These are phyloP conservation scores for Leccinum fibrillosum DNA, from an alignment of 768 basidiomycete genomes.

Conservation along the genomic window DNA sequence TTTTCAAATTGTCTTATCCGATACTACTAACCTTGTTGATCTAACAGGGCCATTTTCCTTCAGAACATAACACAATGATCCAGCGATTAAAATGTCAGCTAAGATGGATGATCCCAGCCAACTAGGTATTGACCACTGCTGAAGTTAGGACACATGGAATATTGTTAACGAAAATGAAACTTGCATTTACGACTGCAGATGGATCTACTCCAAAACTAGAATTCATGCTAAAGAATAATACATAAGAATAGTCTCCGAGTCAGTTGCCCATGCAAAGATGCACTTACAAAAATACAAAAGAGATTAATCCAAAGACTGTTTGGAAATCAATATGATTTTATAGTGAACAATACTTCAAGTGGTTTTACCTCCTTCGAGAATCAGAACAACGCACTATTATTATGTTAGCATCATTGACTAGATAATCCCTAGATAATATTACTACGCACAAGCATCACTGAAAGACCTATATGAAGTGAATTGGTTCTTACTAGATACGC, in stretches of 20 bases:
- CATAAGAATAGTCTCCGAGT: background rate
- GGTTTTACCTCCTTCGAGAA: constrained; percentile 21
- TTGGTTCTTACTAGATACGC: constrained; percentile 9
- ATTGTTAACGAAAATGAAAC: background rate
- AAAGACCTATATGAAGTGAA: background rate
- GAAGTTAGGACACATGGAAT: background rate
- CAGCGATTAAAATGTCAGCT: constrained; percentile 23
- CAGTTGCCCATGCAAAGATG: background rate
- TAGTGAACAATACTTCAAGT: background rate
- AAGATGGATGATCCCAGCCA: constrained; percentile 24
- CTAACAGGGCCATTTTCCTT: background rate
- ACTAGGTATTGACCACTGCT: constrained; percentile 18
- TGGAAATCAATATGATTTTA: background rate
- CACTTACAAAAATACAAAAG: constrained; percentile 13
- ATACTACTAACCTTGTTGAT: constrained; percentile 11
- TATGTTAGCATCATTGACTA: background rate
- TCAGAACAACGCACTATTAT: constrained; percentile 11
- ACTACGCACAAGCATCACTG: constrained; percentile 18
- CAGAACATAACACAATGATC: constrained; percentile 16
- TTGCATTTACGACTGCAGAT: background rate
- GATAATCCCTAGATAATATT: background rate
- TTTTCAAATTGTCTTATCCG: background rate
- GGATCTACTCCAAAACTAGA: background rate
- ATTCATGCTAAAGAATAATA: constrained; percentile 1
- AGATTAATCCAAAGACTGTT: constrained; percentile 17